These are phyloP conservation scores for Phaeosphaeriaceae sp. DNA, from an alignment of 2,329 filamentous ascomycete genomes.

Conservation along the genomic window DNA sequence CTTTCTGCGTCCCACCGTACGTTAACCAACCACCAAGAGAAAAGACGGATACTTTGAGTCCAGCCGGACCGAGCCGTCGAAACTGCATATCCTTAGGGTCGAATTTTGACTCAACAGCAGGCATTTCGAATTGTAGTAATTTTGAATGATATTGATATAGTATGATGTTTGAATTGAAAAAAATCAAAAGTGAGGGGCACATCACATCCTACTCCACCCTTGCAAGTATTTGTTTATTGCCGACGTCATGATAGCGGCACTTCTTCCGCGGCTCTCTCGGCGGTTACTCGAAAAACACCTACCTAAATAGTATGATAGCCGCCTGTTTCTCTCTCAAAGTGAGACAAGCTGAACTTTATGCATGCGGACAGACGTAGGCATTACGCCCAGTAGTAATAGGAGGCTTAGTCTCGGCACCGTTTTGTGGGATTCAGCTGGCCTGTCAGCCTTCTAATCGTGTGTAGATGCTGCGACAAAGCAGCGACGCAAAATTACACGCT, in stretches of 20 bases:
- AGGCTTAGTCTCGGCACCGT: not conserved
- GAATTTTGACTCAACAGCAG: slow-evolving; percentile 54
- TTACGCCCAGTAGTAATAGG: not conserved
- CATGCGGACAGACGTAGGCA: not conserved
- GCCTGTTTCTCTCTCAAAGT: too few relatives aligned
- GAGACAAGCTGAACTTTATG: too few relatives aligned
- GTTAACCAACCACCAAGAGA: slow-evolving; percentile 56
- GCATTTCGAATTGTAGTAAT: slow-evolving; percentile 28
- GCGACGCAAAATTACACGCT: not conserved
- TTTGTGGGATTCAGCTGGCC: too few relatives aligned
- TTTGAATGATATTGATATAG: not conserved
- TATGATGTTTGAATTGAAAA: slow-evolving; percentile 9
- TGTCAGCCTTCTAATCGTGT: too few relatives aligned
- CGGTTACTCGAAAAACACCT: too few relatives aligned
- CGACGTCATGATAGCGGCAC: too few relatives aligned
- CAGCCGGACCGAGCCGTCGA: slow-evolving; percentile 52
- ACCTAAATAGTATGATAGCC: too few relatives aligned
- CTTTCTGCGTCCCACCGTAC: slow-evolving; percentile 57
- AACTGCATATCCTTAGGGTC: slow-evolving; percentile 57
- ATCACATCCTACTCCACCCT: not conserved
- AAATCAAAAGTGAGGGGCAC: not conserved
- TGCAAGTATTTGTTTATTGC: too few relatives aligned
- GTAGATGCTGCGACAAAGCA: not conserved
- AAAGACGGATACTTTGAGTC: slow-evolving; percentile 59
- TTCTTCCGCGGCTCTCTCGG: too few relatives aligned